Base-by-base conservation (phyloP, 140 eudicot species). In the Bidens hawaiensis region DNA sequence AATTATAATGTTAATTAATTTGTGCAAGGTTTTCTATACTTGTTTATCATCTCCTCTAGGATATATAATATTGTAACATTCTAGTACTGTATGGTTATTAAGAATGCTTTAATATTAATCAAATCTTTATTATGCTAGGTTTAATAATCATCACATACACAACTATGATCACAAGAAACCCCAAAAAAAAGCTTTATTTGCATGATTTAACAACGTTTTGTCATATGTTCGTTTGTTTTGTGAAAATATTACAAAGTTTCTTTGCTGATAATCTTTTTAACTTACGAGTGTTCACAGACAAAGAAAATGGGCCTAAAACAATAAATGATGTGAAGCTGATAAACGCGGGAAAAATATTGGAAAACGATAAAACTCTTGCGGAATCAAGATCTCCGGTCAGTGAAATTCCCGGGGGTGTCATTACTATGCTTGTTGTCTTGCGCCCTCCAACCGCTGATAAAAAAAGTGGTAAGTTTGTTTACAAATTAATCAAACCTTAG, bases 361-460 rank as follows among this genome's bases (percentile, higher is more conserved):
- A 78, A 50, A 73, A 78, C 61, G 57, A 41, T 50, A 78, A 68
- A 70, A 68, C 79, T 11, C 76, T 78, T 26, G 73, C 78, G 2
- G 76, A 78, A 50, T 78, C 79, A n/a, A 64, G 77, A 65, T 18
- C 74, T 24, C 53, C 34, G 4, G 70, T 79, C 45, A 71, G 77
- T 31, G 84, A 79, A 69, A 48, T 74, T 16, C 77, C 83, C 0
- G 77, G 76, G 45, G 67, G 74, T 43, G 71, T 74, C 42, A 79
- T 79, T 67, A 79, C 84, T 43, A 79, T 79, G 84, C 84, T 55
- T 64, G 80, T 70, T 36, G 84, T 74, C 13, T 36, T 75, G 40
- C 84, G 72, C 22, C 84, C 84, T 28, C 67, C 80, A 15, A 47
- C 57, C 15, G 19, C 75, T 5, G 76, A 79, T 17, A 57, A 67